Evolutionary conservation across 345 rosid genomes (phyloP).

Genomic region (Linum trigynum): DNA sequence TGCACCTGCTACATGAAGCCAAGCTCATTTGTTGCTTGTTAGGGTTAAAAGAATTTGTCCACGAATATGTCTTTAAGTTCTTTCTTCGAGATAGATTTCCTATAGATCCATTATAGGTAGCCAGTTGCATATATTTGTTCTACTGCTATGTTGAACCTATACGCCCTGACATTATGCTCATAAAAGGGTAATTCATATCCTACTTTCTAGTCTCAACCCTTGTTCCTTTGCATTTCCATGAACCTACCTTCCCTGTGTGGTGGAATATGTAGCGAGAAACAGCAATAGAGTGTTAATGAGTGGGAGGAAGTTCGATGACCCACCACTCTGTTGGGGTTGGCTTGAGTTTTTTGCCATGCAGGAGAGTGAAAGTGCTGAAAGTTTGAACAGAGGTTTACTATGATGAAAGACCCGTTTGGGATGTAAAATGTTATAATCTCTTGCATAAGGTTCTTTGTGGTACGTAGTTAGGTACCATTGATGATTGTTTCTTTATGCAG

Average conservation of each 20-base stretch:
- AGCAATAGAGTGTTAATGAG: too few relatives aligned
- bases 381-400: neutral
- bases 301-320: too few relatives aligned
- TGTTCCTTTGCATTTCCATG: neutral
- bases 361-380: neutral
- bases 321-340: neutral
- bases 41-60: neutral
- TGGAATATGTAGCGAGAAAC: neutral
- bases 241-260: neutral
- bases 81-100: neutral
- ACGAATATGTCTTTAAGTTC: neutral
- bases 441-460: neutral
- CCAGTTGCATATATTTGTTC: neutral
- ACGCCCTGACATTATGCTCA: too few relatives aligned
- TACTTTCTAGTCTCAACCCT: neutral
- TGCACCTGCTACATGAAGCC: neutral
- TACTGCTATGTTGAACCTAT: neutral
- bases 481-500: constrained; percentile 30
- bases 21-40: neutral
- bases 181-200: too few relatives aligned
- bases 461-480: neutral
- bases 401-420: neutral
- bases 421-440: neutral
- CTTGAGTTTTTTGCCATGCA: neutral
- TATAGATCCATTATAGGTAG: neutral